phyloP scores from a whole-genome alignment of 164 flowering plant species.

The Dillenia suffruticosa region DNA sequence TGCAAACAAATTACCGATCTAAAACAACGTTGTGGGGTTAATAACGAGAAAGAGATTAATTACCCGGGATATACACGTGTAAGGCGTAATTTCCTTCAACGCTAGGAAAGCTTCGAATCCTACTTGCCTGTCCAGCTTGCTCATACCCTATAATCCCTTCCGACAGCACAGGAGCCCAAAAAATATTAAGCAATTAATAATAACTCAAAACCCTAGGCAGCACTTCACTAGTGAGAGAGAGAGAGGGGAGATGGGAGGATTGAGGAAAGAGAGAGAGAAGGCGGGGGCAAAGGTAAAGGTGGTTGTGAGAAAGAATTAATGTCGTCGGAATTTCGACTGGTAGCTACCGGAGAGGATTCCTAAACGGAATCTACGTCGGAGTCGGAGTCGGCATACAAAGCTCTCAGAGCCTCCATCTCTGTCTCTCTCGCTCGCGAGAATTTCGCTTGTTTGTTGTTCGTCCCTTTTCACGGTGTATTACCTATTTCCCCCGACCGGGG shows the following conservation, averaged over 20 bases:
- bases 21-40: not conserved
- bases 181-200: not conserved
- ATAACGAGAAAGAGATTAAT: not conserved
- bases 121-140: constrained; percentile 34
- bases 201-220: not conserved
- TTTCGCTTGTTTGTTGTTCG: no score
- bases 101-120: constrained; percentile 79
- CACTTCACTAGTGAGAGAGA: not conserved
- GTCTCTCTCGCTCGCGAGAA: constrained; percentile 1
- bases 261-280: constrained; percentile 60
- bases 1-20: constrained; percentile 14
- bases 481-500: no score
- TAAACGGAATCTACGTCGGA: constrained; percentile 50
- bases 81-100: constrained; percentile 88
- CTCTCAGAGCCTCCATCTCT: constrained; percentile 62
- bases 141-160: constrained; percentile 21
- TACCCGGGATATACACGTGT: constrained; percentile 90
- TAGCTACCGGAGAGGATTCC: constrained; percentile 2
- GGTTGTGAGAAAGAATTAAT: not conserved
- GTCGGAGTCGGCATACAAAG: constrained; percentile 46
- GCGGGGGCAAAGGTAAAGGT: constrained; percentile 41
- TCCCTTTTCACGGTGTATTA: no score
- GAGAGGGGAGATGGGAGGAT: constrained; percentile 28
- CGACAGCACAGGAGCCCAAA: not conserved
- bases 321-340: not conserved